Base-by-base conservation (phyloP, 1,284 basidiomycete species). In the Boletus subluridellus region DNA sequence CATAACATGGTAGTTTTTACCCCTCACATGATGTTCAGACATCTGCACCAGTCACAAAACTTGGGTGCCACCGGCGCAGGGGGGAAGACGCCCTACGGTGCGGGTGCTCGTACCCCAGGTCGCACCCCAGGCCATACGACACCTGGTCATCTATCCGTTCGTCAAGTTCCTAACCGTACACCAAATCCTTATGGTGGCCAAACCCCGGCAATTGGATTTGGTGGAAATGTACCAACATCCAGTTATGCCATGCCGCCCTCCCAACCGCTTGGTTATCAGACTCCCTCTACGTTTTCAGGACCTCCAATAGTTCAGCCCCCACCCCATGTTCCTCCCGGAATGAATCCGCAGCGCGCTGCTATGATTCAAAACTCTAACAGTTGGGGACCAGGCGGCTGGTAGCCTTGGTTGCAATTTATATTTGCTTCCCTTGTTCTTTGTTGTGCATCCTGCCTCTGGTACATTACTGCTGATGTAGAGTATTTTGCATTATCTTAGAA, bases 11-110 rank as follows among this genome's bases (percentile, higher is more conserved):
- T 32, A 38, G 28, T 38, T 46, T 59, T 65, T 59, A 57, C 66
- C 34, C 59, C 63, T 59, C 42, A 63, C 53, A 39, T 15, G 30
- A 38, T 58, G 11, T 59, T 45, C 59, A 88, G 89, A 62, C 91
- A 93, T 74, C 77, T 89, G 42, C 89, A 91, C 63, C 89, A 92
- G 68, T 89, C 89, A 24, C 88, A 91, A 73, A 90, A 85, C 62
- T 74, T 86, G 42, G 85, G 83, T 38, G 80, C 77, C 52, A 49
- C 62, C 11, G 80, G 77, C 8, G 76, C 81, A 47, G 86, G 89
- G 32, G 87, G 88, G 9, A 89, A 89, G 70, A 95, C 92, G 0
- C 92, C 93, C 0, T 93, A 86, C 60, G 87, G 81, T 53, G 86
- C 83, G 49, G 86, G 86, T 49, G 76, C 81, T n/a, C 82, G 89